Base-by-base conservation (phyloP, 257 asterid genomes). In the Solanum chilense region DNA sequence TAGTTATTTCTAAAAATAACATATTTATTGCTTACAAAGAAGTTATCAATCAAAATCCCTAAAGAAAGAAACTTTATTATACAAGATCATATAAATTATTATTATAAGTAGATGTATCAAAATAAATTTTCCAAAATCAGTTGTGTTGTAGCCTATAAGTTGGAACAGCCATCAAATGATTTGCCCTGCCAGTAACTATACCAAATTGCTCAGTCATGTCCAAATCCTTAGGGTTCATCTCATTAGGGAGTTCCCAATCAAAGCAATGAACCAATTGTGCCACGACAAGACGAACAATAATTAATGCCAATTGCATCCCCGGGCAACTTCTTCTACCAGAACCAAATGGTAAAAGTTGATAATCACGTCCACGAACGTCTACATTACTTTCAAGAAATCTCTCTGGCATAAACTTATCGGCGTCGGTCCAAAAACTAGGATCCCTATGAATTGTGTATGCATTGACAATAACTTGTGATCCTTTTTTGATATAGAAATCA, bases 211-310 rank as follows among this genome's bases (percentile, higher is more conserved):
- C 93, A 6, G 69, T 86, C 93, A 91, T 92, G 70, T 93, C 93
- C 87, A 93, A 77, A 31, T 92, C 92, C 49, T 89, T 41, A 1
- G 95, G 93, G 25, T 44, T 5, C 90, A 85, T 88, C 25, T 21
- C 90, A 88, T 93, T 39, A 16, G 95, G 94, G 29, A 93, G 93
- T 83, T 90, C 27, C 94, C 94, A 93, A 66, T 94, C 88, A 39
- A 92, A 94, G 88, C 97, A 94, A 68, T 94, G 97, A 15, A 93
- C 93, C 47, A 93, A 73, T 11, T 94, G 97, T 6, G 95, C 91
- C 20, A 91, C 93, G 25, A 94, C 88, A 0, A 93, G 86, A 8
- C 91, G 91, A 49, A 92, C 92, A 56, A 88, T 86, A 39, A 90
- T 90, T 12, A 94, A 86, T 16, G 93, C 95, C 10, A 94, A 33